Evolutionary conservation across 1,284 basidiomycete species (phyloP), one percentile per base, ranked within the genome.

Genomic region (Marasmius oreades): DNA sequence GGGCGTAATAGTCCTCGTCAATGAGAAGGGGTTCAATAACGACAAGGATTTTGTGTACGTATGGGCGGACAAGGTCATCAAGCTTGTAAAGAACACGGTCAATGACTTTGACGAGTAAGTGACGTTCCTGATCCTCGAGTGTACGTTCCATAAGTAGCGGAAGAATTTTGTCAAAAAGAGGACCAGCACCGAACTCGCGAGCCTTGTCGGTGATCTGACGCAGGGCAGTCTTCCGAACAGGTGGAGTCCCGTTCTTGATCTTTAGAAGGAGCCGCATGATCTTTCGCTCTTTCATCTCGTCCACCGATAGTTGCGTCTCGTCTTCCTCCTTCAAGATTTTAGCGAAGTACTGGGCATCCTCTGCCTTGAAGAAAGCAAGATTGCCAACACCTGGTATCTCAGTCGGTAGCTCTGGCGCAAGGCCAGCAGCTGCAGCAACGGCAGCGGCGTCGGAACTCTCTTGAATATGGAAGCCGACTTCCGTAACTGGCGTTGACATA

Each of bases 181-280:
- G 97, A 22, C 95, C 96, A 24, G 97, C 95, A 55, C 96, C 96
- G 62, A 99, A 98, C 67, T 99, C 95, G 64, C 96, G 90, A 60
- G 97, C 97, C 71, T 98, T 97, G 80, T 99, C 97, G n/a, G 95
- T 98, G 68, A 99, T 98, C 71, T 98, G 95, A 55, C 96, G 86
- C 46, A 99, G 84, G 10, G 97, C 97, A 1, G 95, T 95, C 75
- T 99, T 99, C 60, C 97, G 88, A 62, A 98, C 95, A 8, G 96
- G 95, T 31, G 97, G 97, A 1, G 96, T 98, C 48, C 97, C 97
- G 71, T 99, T 99, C 80, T 99, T 99, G 76, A 99, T 99, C 77
- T 99, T 99, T 66, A 99, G 84, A 48, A 99, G 77, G n/a, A 99
- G 77, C n/a, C 95, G 89, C 95, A 99, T 98, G 67, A 99, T 99